Percentiles rank a stretch among this genome's conserved stretches.
Evolutionary conservation across 2,329 filamentous ascomycete genomes (phyloP).

Genomic region (Botryosphaeria dothidea): DNA sequence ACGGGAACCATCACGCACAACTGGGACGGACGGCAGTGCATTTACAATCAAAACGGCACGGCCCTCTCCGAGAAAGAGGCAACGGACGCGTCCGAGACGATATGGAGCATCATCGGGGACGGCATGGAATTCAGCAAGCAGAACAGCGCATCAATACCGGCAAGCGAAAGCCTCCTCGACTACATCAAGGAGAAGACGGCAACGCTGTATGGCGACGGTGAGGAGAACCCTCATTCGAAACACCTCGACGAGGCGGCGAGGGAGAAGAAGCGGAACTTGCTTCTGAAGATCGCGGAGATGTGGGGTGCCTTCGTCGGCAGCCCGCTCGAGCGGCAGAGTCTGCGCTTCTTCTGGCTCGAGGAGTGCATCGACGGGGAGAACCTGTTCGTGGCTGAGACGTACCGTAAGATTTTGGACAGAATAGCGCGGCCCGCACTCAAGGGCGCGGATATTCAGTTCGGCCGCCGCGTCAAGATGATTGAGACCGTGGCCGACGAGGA

Average conservation of each 20-base stretch:
- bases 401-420: conserved; percentile 59
- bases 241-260: conserved; percentile 38
- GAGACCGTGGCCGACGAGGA: conserved; percentile 24
- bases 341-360: conserved; percentile 78
- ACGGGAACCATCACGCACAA: conserved; percentile 57
- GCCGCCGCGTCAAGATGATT: conserved; percentile 49
- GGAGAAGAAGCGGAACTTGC: conserved; percentile 49
- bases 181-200: conserved; percentile 55
- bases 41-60: conserved; percentile 60
- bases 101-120: conserved; percentile 69
- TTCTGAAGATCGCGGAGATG: conserved; percentile 58
- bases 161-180: conserved; percentile 56
- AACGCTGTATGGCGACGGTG: conserved; percentile 36
- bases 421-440: conserved; percentile 60
- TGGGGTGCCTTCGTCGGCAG: conserved; percentile 74
- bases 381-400: conserved; percentile 63
- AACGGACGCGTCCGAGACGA: conserved; percentile 46
- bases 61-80: conserved; percentile 48
- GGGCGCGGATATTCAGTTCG: conserved; percentile 56
- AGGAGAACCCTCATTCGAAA: conserved; percentile 18
- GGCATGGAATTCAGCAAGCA: conserved; percentile 69
- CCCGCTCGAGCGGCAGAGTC: conserved; percentile 63
- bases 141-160: conserved; percentile 53
- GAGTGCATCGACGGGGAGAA: conserved; percentile 74
- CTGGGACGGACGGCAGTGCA: conserved; percentile 56